These are phyloP conservation scores for Phytophthora colocasiae DNA, from an alignment of 352 stramenopile species.

Conservation along the genomic window DNA sequence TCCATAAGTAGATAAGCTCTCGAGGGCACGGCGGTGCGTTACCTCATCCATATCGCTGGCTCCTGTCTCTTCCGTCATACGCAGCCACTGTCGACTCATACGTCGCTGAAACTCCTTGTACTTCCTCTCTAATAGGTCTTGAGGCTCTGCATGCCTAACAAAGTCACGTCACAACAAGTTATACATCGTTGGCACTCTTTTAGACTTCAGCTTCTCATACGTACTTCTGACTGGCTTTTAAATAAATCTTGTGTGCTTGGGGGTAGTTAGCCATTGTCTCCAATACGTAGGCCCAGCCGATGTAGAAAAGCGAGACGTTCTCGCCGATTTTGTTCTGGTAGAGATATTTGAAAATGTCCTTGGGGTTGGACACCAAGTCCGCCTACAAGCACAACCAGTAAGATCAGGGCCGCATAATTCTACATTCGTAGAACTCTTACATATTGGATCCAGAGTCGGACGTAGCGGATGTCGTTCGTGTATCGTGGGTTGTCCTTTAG, in stretches of 20 bases:
- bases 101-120: constrained; percentile 87
- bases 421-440: constrained; percentile 42
- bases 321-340: constrained; percentile 90
- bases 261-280: constrained; percentile 85
- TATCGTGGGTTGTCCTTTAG: constrained; percentile 72
- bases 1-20: constrained; percentile 63
- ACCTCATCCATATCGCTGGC: constrained; percentile 41
- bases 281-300: constrained; percentile 85
- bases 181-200: neutral
- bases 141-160: constrained; percentile 69
- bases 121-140: constrained; percentile 73
- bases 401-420: constrained; percentile 4
- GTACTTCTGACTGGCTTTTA: constrained; percentile 89
- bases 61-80: constrained; percentile 58
- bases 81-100: constrained; percentile 85
- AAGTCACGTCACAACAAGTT: constrained; percentile 8
- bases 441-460: constrained; percentile 90
- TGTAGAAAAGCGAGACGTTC: constrained; percentile 83
- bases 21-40: constrained; percentile 65
- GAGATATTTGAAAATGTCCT: constrained; percentile 91
- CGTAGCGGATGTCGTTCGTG: constrained; percentile 83
- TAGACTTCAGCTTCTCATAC: constrained; percentile 12
- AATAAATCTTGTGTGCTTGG: constrained; percentile 87
- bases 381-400: constrained; percentile 47
- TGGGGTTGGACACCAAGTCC: constrained; percentile 85